Evolutionary conservation across 2,329 filamentous ascomycete genomes (phyloP), one percentile per base, ranked within the genome.

Genomic region (Fonsecaea multimorphosa): DNA sequence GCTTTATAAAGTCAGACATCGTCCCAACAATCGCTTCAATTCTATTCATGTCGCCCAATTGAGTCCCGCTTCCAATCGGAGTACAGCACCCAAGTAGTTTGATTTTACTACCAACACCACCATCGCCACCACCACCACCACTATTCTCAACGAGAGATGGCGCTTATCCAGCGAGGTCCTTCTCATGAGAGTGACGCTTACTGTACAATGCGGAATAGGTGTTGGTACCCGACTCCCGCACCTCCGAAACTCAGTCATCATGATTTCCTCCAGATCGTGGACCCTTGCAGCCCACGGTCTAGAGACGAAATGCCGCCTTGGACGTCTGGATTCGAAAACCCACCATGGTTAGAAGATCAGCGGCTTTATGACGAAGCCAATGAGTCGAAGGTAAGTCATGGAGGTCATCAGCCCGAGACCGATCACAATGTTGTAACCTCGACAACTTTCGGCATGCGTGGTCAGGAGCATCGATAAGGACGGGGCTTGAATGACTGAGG

Each of bases 381-480:
- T 49, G 22, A 49, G 4, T 12, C 27, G 8, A 24, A 11, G 44
- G 44, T 49, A 16, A 27, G 44, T 49, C 19, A 49, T 49, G 19
- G 44, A 49, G 19, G 44, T 24, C 44, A 49, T 11, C 19, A 49
- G 16, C 44, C 44, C 44, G 44, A 12, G 44, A 24, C 44, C 44
- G 44, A 49, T 49, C 19, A 49, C 44, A 49, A 24, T 24, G 44
- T 49, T 24, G 44, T 22, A 49, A 7, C 44, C 6, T 24, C 44
- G 44, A 49, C 44, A 24, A 49, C 19, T 49, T 14, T 49, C 44
- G 44, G 44, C 8, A 49, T 49, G 44, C 27, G 44, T 14, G 24
- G 44, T 49, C 44, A 49, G 19, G n/a, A 44, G 22, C 44, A 27
- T 49, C 44, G 44, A 49, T 49, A 49, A 49, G 44, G 19, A 12